Base-by-base conservation (phyloP, 495 filamentous ascomycete genomes). In the Venustampulla echinocandica region DNA sequence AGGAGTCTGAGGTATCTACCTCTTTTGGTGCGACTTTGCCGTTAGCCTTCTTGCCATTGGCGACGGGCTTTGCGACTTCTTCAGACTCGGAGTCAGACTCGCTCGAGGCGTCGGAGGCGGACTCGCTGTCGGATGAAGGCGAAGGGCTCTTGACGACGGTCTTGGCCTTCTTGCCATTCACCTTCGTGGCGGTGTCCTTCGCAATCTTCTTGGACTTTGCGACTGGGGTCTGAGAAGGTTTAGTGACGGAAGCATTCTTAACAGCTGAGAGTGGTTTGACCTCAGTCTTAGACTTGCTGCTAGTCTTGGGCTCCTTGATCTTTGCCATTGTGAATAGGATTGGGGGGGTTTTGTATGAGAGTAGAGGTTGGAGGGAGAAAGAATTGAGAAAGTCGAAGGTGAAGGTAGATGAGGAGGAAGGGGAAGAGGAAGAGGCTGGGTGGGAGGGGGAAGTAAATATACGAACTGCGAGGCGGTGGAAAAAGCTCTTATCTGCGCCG, bases 161-260 rank as follows among this genome's bases (percentile, higher is more conserved):
- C 69, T 74, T 77, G 42, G 61, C 56, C 59, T 70, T 71, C 49
- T 61, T 62, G 41, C 67, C 67, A 15, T 58, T 55, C 11, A 64
- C 57, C 57, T 74, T 68, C 25, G 53, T 27, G 42, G 64, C 56
- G 32, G 69, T 61, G 37, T 69, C 61, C 66, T 76, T 74, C 32
- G 67, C 68, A 30, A 63, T 49, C 50, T 67, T 56, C 65, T 74
- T 69, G 42, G 61, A 79, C 66, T 83, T 84, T 22, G 66, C 67
- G 39, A 68, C 62, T 33, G 60, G 66, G 43, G 69, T 69, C 54
- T 80, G 69, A 49, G 68, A 56, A 44, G 66, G 50, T 59, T 75
- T 74, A 61, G 66, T 66, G 37, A 66, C 55, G 35, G 58, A 53
- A 4, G 58, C 54, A 23, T 62, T 68, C 56, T 69, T 69, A 46